Percentiles rank a stretch among this genome's conserved stretches.
Conservation (phyloP, 495 filamentous ascomycete genomes). For the Xanthoparmelia taractica region DNA sequence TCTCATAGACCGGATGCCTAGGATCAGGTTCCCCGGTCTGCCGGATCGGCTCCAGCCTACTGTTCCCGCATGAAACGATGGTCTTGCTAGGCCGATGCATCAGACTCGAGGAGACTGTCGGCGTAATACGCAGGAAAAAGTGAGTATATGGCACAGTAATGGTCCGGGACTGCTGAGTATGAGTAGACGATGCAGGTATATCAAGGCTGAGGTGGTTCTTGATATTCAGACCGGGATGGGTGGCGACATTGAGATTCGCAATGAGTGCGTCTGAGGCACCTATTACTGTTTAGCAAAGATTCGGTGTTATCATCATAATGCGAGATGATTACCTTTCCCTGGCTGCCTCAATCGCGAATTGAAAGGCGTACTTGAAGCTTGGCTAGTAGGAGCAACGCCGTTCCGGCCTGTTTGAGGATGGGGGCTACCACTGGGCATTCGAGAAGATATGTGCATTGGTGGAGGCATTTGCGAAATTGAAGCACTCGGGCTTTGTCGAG, state of each 20-base stretch:
- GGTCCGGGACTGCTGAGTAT: constrained; percentile 60
- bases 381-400: constrained; percentile 20
- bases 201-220: constrained; percentile 46
- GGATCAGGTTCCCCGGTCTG: constrained; percentile 40
- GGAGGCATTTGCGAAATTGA: constrained; percentile 31
- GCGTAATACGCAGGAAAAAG: constrained; percentile 56
- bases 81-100: constrained; percentile 54
- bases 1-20: constrained; percentile 52
- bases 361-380: constrained; percentile 27
- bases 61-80: constrained; percentile 49
- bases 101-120: constrained; percentile 49
- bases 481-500: constrained; percentile 27
- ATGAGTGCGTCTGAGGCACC: constrained; percentile 53
- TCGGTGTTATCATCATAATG: not conserved
- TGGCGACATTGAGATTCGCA: constrained; percentile 54
- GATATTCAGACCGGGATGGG: constrained; percentile 55
- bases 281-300: constrained; percentile 25
- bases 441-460: constrained; percentile 32
- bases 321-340: constrained; percentile 44
- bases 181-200: constrained; percentile 51
- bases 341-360: constrained; percentile 39
- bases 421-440: constrained; percentile 32
- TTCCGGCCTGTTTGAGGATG: constrained; percentile 27
- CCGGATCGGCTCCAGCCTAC: constrained; percentile 38
- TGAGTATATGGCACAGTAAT: constrained; percentile 56